Conservation (phyloP, 2,329 filamentous ascomycete genomes). For the Tolypocladium ophioglossoides region DNA sequence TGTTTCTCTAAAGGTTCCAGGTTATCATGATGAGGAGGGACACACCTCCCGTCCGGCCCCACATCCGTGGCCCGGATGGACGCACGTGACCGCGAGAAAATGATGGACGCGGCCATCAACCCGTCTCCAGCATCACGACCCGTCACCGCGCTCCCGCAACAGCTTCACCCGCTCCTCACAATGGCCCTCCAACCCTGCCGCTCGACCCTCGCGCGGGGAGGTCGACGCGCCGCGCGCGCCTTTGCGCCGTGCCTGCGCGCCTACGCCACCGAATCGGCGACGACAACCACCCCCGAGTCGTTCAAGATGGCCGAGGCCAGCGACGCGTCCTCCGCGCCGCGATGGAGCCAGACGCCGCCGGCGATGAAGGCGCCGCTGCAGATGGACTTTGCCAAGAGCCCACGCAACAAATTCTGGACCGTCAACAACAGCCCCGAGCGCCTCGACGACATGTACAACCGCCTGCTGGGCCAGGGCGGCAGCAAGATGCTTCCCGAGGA, state of each 20-base stretch:
- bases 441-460: slow-evolving; percentile 69
- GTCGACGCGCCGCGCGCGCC: slow-evolving; percentile 11
- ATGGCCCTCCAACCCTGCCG: slow-evolving; percentile 25
- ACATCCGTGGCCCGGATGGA: not conserved
- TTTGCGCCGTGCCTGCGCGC: slow-evolving; percentile 15
- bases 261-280: slow-evolving; percentile 16
- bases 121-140: not conserved
- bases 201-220: slow-evolving; percentile 15
- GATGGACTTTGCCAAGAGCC: slow-evolving; percentile 46
- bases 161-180: slow-evolving; percentile 3
- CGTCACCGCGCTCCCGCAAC: not conserved
- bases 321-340: slow-evolving; percentile 27
- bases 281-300: slow-evolving; percentile 13
- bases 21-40: not conserved
- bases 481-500: slow-evolving; percentile 74
- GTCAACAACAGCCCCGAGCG: slow-evolving; percentile 67
- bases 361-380: slow-evolving; percentile 61
- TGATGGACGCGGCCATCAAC: not conserved
- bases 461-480: slow-evolving; percentile 63
- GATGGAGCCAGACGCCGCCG: slow-evolving; percentile 62
- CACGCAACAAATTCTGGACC: slow-evolving; percentile 42
- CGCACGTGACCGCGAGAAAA: not conserved
- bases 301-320: slow-evolving; percentile 11
- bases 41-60: not conserved
- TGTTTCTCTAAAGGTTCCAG: not conserved